These are phyloP conservation scores for Sporisorium iseilematis-ciliati DNA, from an alignment of 1,284 basidiomycete species.

Conservation along the genomic window DNA sequence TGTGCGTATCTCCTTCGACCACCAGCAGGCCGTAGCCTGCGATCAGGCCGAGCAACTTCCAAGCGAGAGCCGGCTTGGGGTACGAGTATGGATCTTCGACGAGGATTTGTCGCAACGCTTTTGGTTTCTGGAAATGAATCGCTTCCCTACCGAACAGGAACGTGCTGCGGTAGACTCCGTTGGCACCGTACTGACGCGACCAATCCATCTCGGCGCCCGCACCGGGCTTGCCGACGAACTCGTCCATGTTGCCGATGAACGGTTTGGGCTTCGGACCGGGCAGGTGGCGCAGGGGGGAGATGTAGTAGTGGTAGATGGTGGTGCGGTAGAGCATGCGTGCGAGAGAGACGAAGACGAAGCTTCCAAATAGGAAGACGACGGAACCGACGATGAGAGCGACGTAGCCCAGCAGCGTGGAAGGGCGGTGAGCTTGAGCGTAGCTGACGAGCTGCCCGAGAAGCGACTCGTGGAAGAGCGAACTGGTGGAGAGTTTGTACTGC, in stretches of 20 bases:
- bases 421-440: conserved; percentile 17
- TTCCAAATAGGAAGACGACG: not conserved
- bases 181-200: conserved; percentile 33
- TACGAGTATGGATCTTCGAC: conserved; percentile 52
- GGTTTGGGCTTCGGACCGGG: conserved; percentile 45
- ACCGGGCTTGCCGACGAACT: conserved; percentile 32
- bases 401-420: conserved; percentile 14
- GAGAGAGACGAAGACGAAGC: conserved; percentile 14
- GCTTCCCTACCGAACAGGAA: conserved; percentile 48
- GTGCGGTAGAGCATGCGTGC: conserved; percentile 36
- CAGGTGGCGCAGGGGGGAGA: conserved; percentile 46
- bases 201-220: conserved; percentile 39
- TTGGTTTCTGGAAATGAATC: conserved; percentile 39
- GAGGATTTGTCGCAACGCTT: conserved; percentile 50
- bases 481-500: conserved; percentile 28
- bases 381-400: conserved; percentile 10
- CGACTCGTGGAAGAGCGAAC: conserved; percentile 29
- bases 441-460: conserved; percentile 19
- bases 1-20: conserved; percentile 55
- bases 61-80: conserved; percentile 45
- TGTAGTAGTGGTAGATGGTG: conserved; percentile 40
- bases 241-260: conserved; percentile 47
- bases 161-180: conserved; percentile 39
- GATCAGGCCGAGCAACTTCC: conserved; percentile 48
- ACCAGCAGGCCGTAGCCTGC: conserved; percentile 58